Base-by-base conservation (phyloP, 257 asterid species). In the Solanum tarapatanum region DNA sequence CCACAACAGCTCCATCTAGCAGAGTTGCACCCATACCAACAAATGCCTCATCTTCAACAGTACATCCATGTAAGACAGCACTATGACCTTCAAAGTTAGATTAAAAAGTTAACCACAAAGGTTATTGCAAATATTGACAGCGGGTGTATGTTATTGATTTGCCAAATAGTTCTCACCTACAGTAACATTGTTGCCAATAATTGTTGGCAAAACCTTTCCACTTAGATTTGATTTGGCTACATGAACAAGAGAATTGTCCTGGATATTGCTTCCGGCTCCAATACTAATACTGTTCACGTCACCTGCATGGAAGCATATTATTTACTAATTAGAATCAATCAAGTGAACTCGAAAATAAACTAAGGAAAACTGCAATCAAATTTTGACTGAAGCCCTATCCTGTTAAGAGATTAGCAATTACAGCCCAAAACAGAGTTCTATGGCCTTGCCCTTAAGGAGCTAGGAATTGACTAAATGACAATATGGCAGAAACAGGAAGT, bases 11-110 rank as follows among this genome's bases (percentile, higher is more conserved):
- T 28, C 99, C 99, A 84, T 96, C 99, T 91, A 97, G 99, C 92
- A 97, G 89, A 26, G 96, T 97, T 39, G 99, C 98, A 62, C 99
- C 97, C 98, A 96, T 97, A 84, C 99, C 99, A 75, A 97, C 93
- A 90, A 96, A 97, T 37, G 99, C 90, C 90, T 97, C 99, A 86
- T 97, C 98, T 92, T 95, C 99, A 37, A 97, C 96, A 84, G 98
- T 97, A 84, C 99, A 97, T 60, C 98, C 98, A 88, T 95, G 99
- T 87, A 97, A 90, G 87, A 97, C 95, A 85, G 98, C 98, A 90
- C 98, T 96, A 83, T 95, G 99, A 86, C 99, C 98, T 95, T 91
- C 87, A 88, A 82, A 83, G 69, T 85, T 90, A 82, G 90, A 87
- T 58, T 21, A 36, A 36, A 32, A 80, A 19, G 89, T 82, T 43